Evolutionary conservation across 1,284 basidiomycete genomes (phyloP).

Genomic region (Leccinum griseonigrum): DNA sequence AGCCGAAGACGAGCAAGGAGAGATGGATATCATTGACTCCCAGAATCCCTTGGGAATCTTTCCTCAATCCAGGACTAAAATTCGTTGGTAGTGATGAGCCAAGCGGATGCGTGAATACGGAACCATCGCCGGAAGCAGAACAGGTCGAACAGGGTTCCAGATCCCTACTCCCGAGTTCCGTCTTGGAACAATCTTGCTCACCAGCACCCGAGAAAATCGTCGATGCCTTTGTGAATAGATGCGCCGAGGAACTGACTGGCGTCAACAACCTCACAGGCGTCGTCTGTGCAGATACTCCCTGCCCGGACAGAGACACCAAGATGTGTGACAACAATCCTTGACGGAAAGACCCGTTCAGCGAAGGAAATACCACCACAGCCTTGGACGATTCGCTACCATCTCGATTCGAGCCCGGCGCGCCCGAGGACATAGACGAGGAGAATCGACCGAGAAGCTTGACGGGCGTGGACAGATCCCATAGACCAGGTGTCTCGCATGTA

Average conservation of each 20-base stretch:
- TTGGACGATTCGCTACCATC: slow-evolving; percentile 10
- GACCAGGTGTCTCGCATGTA: neutral
- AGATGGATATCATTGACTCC: slow-evolving; percentile 20
- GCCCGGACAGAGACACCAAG: neutral
- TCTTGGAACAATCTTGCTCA: too few species aligned
- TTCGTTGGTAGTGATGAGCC: slow-evolving; percentile 14
- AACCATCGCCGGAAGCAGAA: slow-evolving; percentile 4
- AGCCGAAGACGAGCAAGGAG: slow-evolving; percentile 24
- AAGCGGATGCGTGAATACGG: slow-evolving; percentile 6
- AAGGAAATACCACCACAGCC: slow-evolving; percentile 23
- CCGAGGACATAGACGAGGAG: slow-evolving; percentile 2
- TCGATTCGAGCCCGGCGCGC: slow-evolving; percentile 1
- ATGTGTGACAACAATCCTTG: slow-evolving; percentile 13
- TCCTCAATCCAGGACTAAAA: slow-evolving; percentile 15
- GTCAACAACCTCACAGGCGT: slow-evolving; percentile 10
- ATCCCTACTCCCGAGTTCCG: too few species aligned
- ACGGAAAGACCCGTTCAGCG: slow-evolving; percentile 24
- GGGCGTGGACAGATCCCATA: slow-evolving; percentile 16
- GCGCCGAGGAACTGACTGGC: slow-evolving; percentile 6
- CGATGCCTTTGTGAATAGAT: neutral
- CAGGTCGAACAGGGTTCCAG: neutral
- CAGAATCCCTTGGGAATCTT: slow-evolving; percentile 31
- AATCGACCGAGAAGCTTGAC: slow-evolving; percentile 15
- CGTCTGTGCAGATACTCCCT: slow-evolving; percentile 12
- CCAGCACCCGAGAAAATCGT: neutral